A percentile compares a stretch with the other conserved stretches of the same genome.
Conservation (phyloP, 2,329 filamentous ascomycete genomes). For the Aspergillus sp. region DNA sequence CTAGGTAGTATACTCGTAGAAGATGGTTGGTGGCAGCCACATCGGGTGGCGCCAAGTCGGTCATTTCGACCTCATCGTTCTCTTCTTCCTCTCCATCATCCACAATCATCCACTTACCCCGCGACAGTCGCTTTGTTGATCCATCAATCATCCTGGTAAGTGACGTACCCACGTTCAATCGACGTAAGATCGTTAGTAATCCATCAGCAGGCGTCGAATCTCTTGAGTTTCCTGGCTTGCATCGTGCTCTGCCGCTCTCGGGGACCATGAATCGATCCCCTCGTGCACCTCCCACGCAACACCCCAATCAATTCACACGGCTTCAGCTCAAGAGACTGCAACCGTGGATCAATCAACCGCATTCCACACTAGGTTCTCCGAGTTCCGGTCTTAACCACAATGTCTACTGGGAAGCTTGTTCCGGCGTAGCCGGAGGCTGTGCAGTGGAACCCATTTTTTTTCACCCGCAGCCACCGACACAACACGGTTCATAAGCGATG, state of each 20-base stretch:
- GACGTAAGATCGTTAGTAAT: background rate
- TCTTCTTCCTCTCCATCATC: background rate
- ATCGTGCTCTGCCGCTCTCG: background rate
- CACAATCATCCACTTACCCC: background rate
- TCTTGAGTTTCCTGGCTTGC: background rate
- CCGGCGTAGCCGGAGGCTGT: conserved; percentile 20
- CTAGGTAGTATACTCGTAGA: too few relatives aligned
- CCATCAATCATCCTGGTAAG: background rate
- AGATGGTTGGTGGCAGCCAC: too few relatives aligned
- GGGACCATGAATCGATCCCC: background rate
- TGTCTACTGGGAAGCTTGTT: conserved; percentile 6
- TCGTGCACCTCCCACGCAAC: background rate
- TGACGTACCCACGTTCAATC: background rate
- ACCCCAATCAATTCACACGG: background rate
- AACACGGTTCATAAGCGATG: background rate
- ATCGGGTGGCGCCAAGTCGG: too few relatives aligned
- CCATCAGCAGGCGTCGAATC: background rate
- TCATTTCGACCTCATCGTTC: background rate
- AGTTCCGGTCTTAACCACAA: background rate
- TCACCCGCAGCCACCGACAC: conserved; percentile 2
- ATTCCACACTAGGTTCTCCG: background rate
- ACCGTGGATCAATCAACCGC: background rate
- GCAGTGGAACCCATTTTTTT: conserved; percentile 17
- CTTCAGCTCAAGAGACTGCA: background rate
- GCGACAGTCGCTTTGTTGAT: background rate